Base-by-base conservation (phyloP, 768 basidiomycete species). In the Suillus cothurnatus region DNA sequence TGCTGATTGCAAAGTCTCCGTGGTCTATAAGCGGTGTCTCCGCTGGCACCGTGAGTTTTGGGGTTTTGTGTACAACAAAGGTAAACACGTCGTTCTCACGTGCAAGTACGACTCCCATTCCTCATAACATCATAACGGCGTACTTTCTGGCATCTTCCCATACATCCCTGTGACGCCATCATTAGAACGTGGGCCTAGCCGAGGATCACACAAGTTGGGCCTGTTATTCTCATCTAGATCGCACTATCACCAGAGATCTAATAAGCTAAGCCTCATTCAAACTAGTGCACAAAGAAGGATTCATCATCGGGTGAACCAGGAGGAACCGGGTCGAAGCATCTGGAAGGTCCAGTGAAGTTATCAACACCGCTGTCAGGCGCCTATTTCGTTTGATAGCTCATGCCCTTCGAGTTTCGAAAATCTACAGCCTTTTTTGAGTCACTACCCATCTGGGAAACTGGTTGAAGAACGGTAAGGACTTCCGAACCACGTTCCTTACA, bases 241-340 rank as follows among this genome's bases (percentile, higher is more conserved):
- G 31, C 21, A 45, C 45, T 47, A 11, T 50, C 49, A 50, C 23
- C 14, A 15, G 49, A 50, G 17, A 15, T 15, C 6, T 9, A 15
- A 39, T 39, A 17, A 7, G 32, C 76, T 76, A 63, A 69, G 28
- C 50, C 50, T 19, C 67, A 47, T 75, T 68, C 65, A 71, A 67
- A 62, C 72, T 68, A 15, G 64, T 43, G 61, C 71, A 72, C 1
- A 69, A 68, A 15, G 58, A 53, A 12, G 68, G 67, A 57, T 52
- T 75, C 72, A 34, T 76, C 70, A 17, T 28, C 28, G 4, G 15
- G 28, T 28, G 26, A 28, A 28, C 17, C 8, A 50, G 8, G 71
- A 70, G 2, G 73, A 77, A 7, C 74, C 74, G 2, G 73, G 70
- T 63, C 77, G 72, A n/a, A 77, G 57, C 67, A 76, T 72, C 14